Evolutionary conservation across 768 basidiomycete species (phyloP).

Genomic region (Termitomyces sp.): DNA sequence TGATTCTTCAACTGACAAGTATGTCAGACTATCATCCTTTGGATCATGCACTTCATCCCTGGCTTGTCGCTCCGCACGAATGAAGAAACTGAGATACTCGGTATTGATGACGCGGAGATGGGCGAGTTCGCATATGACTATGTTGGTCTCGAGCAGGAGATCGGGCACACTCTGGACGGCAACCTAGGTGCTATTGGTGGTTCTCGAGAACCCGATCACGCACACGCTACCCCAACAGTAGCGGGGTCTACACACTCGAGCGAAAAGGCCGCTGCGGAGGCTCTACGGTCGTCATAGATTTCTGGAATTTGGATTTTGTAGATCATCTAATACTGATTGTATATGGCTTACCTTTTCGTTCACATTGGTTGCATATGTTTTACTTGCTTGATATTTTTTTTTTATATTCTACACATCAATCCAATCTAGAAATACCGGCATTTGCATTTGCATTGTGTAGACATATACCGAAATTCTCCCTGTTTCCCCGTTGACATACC

Average conservation of each 20-base stretch:
- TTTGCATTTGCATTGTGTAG: no score
- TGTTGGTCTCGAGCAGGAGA: constrained; percentile 64
- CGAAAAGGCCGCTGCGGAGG: background rate
- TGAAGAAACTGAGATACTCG: constrained; percentile 68
- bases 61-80: constrained; percentile 65
- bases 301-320: background rate
- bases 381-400: no score
- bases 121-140: constrained; percentile 90
- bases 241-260: constrained; percentile 2
- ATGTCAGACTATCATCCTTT: constrained; percentile 67
- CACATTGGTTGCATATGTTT: no score
- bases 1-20: background rate
- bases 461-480: no score
- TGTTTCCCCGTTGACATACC: no score
- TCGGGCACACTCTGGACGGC: constrained; percentile 29
- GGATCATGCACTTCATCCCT: constrained; percentile 86
- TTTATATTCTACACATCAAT: no score
- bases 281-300: background rate
- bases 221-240: background rate
- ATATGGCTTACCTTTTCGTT: background rate
- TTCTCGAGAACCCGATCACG: constrained; percentile 23
- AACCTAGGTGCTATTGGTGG: constrained; percentile 16
- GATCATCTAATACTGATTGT: background rate
- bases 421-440: no score
- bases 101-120: constrained; percentile 87